phyloP scores from a whole-genome alignment of 139 green algal genomes.

The Chlorella sp. region DNA sequence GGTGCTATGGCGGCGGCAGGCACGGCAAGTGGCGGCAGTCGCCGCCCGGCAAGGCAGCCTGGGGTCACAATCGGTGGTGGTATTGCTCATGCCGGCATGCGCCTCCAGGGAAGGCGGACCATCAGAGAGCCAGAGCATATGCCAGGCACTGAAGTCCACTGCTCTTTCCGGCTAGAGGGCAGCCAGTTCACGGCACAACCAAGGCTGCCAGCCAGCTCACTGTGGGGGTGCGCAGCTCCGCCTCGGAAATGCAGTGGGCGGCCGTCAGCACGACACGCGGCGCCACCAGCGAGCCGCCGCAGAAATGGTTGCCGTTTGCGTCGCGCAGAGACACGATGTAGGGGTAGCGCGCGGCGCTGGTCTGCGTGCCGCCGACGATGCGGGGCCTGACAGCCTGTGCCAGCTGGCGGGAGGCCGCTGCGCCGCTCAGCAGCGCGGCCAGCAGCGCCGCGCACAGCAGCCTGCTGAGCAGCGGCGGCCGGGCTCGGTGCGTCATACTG shows the following conservation, averaged over 20 bases:
- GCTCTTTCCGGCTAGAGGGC: too few species aligned
- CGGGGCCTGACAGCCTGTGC: background rate
- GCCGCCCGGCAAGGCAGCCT: too few species aligned
- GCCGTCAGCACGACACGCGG: constrained; percentile 11
- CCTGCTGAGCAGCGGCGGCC: background rate
- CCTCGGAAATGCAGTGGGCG: background rate
- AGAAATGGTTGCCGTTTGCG: background rate
- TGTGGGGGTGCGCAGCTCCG: background rate
- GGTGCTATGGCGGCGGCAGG: too few species aligned
- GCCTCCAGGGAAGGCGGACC: too few species aligned
- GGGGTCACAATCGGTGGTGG: too few species aligned
- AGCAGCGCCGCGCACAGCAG: background rate
- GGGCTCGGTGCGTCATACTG: background rate
- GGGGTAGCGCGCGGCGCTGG: background rate
- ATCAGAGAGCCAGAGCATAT: background rate
- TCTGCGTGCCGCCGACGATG: constrained; percentile 17
- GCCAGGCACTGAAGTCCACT: background rate
- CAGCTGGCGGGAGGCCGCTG: background rate
- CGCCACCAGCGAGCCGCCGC: background rate
- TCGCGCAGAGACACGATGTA: constrained; percentile 5
- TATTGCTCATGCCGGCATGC: background rate
- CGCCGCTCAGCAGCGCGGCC: background rate
- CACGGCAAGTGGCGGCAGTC: too few species aligned
- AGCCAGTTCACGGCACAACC: background rate
- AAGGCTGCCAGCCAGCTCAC: background rate